Evolutionary conservation across 495 filamentous ascomycete species (phyloP), one percentile per base, ranked within the genome.

Genomic region (Neurospora africana): DNA sequence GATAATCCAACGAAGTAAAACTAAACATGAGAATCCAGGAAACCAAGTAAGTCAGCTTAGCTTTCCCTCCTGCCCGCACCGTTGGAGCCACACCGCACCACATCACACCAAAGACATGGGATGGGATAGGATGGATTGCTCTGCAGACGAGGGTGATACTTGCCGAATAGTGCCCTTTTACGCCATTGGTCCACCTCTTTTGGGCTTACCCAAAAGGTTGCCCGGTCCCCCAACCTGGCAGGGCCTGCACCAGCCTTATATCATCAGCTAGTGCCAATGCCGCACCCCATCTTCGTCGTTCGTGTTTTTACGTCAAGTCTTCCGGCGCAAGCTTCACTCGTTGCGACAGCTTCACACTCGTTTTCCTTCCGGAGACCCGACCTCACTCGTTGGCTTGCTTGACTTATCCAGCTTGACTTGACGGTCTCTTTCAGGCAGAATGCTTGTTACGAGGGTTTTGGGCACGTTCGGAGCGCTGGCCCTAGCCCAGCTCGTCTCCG

Each of bases 381-480:
- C 43, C 68, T 70, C 75, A 23, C 69, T 76, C 72, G 75, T 73
- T 77, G 36, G 76, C 37, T 23, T 43, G 68, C 7, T 40, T 11
- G 39, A 40, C 70, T 37, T 70, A 61, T 65, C 73, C 67, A 58
- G 41, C 72, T 68, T 73, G 44, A 69, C 23, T 39, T 70, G 70
- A 72, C 44, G 47, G 69, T 40, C 36, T 74, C 53, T 61, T 23
- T 65, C 43, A 33, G 30, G 53, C 53, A 77, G 23, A 11, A 80
- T 80, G 78, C 74, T 75, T 76, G 70, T 80, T 40, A 53, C 73
- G 72, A 78, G 72, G 75, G 74, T 80, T 27, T 17, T 79, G 23
- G 70, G 73, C 38, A 69, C 73, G 53, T 71, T 78, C 17, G 78
- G 77, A 71, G 71, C 76, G 17, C 38, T 79, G 72, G 76, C 74